phyloP scores from a whole-genome alignment of 345 rosid species.

The Lepidium aucheri region DNA sequence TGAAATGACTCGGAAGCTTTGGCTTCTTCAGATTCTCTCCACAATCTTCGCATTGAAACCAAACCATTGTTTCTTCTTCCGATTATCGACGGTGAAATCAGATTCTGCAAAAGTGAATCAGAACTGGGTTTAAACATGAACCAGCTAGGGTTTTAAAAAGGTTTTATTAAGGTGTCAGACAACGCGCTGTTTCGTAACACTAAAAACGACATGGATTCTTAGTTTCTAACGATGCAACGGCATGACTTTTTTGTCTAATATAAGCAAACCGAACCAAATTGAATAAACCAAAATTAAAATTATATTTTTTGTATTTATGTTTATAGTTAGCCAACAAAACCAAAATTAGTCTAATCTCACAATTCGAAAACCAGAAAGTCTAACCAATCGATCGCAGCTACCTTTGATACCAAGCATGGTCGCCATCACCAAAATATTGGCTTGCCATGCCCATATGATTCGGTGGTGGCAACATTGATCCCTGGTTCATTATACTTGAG shows the following conservation, averaged over 20 bases:
- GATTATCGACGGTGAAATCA: not conserved
- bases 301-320: not conserved
- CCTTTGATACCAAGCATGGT: not conserved
- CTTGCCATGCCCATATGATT: not conserved
- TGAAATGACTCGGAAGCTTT: conserved; percentile 70
- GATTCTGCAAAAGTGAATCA: not conserved
- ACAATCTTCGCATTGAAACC: conserved; percentile 98
- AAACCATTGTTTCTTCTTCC: conserved; percentile 53
- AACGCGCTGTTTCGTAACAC: not conserved
- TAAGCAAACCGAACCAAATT: not conserved
- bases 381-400: not conserved
- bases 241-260: not conserved
- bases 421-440: not conserved
- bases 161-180: not conserved
- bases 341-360: not conserved
- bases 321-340: not conserved
- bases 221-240: not conserved
- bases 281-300: not conserved
- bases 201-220: not conserved
- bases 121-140: not conserved
- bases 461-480: not conserved
- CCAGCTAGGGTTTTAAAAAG: not conserved
- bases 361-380: not conserved
- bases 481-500: not conserved
- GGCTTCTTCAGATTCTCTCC: conserved; percentile 95